Base-by-base conservation (phyloP, 139 green algal species). In the Marvania coccoides region DNA sequence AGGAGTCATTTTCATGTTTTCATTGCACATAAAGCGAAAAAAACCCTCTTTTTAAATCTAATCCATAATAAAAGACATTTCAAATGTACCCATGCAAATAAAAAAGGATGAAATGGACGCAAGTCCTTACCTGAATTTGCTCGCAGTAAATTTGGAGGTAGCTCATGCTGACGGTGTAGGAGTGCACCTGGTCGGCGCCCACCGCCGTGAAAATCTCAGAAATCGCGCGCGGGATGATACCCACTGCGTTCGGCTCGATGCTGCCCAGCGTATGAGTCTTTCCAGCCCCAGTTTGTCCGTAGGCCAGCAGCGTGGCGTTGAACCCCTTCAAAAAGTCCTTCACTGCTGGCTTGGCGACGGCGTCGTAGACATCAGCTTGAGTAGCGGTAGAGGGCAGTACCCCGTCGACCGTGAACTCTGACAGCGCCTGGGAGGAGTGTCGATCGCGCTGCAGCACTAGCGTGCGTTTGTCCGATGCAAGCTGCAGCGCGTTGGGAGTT, bases 71-170 rank as follows among this genome's bases (percentile, higher is more conserved):
- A n/a, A n/a, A n/a, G n/a, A n/a, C n/a, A n/a, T n/a, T n/a, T n/a
- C n/a, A n/a, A n/a, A n/a, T n/a, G n/a, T n/a, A 14, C n/a, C n/a
- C n/a, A n/a, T n/a, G n/a, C n/a, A n/a, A n/a, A n/a, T n/a, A n/a
- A n/a, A n/a, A n/a, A n/a, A n/a, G n/a, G n/a, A n/a, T n/a, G n/a
- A n/a, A n/a, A n/a, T n/a, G n/a, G n/a, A n/a, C 26, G 15, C 35
- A n/a, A n/a, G n/a, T 13, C 0, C 23, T 14, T 47, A 78, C 72
- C 70, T 85, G 78, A 30, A 94, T 89, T 34, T 87, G 68, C 70
- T 95, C 87, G 78, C 88, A 90, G 74, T 94, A 95, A 58, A 95
- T 90, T 64, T 95, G 87, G 23, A 95, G 81, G 65, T 92, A 95
- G 9, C 76, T 86, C 76, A 95, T 90, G 42, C 73, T 72, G 13